Conservation (phyloP, 2,329 filamentous ascomycete genomes). For the Neopestalotiopsis clavispora region DNA sequence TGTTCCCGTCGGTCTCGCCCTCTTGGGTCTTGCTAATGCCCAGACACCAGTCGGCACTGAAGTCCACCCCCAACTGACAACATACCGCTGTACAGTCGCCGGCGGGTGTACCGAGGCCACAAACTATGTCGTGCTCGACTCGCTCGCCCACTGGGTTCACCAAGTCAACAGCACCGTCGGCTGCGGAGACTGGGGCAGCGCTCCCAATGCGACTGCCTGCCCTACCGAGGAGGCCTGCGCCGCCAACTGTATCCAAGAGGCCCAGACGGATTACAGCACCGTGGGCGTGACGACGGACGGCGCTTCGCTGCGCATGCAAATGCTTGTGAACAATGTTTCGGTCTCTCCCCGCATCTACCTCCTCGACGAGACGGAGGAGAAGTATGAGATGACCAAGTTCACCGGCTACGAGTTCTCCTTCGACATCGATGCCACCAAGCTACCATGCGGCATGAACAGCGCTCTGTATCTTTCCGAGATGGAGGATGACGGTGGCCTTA, state of each 20-base stretch:
- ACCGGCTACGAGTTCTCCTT: conserved; percentile 67
- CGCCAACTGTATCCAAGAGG: conserved; percentile 58
- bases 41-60: conserved; percentile 44
- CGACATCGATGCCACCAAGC: conserved; percentile 65
- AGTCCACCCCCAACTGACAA: conserved; percentile 52
- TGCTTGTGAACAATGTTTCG: conserved; percentile 35
- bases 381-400: conserved; percentile 65
- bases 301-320: conserved; percentile 44
- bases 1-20: conserved; percentile 30
- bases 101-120: conserved; percentile 52
- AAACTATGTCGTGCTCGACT: conserved; percentile 55
- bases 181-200: conserved; percentile 39
- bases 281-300: conserved; percentile 36
- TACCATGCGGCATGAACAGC: conserved; percentile 67
- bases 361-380: conserved; percentile 55
- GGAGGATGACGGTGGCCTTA: conserved; percentile 60
- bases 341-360: conserved; percentile 59
- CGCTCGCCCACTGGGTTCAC: conserved; percentile 48
- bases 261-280: conserved; percentile 48
- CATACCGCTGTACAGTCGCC: conserved; percentile 53
- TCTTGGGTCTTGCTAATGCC: conserved; percentile 36
- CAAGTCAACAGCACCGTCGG: conserved; percentile 36
- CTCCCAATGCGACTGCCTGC: conserved; percentile 48
- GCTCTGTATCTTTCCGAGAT: conserved; percentile 67
- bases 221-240: conserved; percentile 54